Evolutionary conservation across 768 basidiomycete genomes (phyloP).

Genomic region (Imleria badia): DNA sequence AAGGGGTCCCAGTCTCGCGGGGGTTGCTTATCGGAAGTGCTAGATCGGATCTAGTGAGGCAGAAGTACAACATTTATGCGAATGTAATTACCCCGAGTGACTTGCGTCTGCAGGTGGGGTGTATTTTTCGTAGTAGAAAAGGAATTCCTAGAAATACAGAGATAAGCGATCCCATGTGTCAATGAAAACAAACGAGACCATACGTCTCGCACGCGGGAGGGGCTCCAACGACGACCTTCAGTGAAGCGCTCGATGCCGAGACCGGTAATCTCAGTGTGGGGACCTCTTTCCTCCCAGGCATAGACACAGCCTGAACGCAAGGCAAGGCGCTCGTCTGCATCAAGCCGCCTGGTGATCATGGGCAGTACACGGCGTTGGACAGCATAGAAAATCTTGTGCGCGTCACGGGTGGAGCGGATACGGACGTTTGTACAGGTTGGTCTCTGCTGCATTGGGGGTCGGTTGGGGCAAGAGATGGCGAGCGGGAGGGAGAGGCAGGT

Average conservation of each 20-base stretch:
- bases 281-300: conserved; percentile 74
- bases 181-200: conserved; percentile 24
- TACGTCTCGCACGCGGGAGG: conserved; percentile 81
- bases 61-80: background rate
- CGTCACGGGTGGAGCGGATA: conserved; percentile 75
- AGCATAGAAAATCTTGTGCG: conserved; percentile 79
- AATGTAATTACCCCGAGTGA: conserved; percentile 39
- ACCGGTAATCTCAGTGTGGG: conserved; percentile 72
- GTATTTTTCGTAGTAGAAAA: conserved; percentile 83
- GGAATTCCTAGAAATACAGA: conserved; percentile 60
- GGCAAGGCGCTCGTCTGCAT: conserved; percentile 70
- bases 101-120: conserved; percentile 46
- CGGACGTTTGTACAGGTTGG: conserved; percentile 73
- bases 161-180: conserved; percentile 9
- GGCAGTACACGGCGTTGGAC: conserved; percentile 60
- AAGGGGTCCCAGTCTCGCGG: conserved; percentile 65
- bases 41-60: conserved; percentile 18
- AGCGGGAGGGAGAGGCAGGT: conserved; percentile 9
- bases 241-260: conserved; percentile 85
- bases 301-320: conserved; percentile 47
- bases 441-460: conserved; percentile 50
- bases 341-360: conserved; percentile 75
- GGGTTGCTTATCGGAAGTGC: conserved; percentile 47
- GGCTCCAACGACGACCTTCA: conserved; percentile 80
- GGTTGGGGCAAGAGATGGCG: conserved; percentile 11